Base-by-base conservation (phyloP, 768 basidiomycete genomes). In the Trametopsis cervina region DNA sequence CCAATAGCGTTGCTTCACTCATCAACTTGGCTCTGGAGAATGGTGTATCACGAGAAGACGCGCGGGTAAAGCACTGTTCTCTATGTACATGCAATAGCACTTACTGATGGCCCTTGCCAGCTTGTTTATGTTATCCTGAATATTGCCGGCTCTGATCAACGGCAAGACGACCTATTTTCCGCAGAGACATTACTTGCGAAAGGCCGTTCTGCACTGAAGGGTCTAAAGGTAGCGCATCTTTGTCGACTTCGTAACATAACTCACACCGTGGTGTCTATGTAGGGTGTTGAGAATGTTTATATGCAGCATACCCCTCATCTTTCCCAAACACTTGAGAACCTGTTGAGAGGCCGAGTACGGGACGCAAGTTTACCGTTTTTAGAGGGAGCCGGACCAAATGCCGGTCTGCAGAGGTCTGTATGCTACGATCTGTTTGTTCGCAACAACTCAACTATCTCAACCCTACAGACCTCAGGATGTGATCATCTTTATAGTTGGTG, bases 221-320 rank as follows among this genome's bases (percentile, higher is more conserved):
- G 96, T 4, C 71, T 99, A 40, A 96, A 96, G 77, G 91, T 90
- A 46, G 25, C 67, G 17, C 15, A 25, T 20, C 12, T 17, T 54
- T 18, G 13, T 24, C 27, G 35, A 11, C 6, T 15, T 6, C 23
- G 26, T 18, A 11, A 10, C 21, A 11, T 39, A n/a, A 3, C n/a
- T 25, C 5, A 26, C 20, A 15, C 40, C n/a, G 15, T 46, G 18
- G 41, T 54, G 38, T 60, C 24, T 38, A 21, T 27, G 26, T 53
- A 94, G 90, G 96, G 96, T 2, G 95, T 98, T 3, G 96, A 99
- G 67, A 99, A 99, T 59, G 94, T 98, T 13, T 99, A 97, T 63
- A 99, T 92, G 47, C 96, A 98, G 57, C 96, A 98, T 58, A 83
- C 82, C 13, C 96, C 96, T 5, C 93, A 94, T 65, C 72, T 99